Conservation (phyloP, 805 yeast genomes). For the Pichia nakasei region DNA sequence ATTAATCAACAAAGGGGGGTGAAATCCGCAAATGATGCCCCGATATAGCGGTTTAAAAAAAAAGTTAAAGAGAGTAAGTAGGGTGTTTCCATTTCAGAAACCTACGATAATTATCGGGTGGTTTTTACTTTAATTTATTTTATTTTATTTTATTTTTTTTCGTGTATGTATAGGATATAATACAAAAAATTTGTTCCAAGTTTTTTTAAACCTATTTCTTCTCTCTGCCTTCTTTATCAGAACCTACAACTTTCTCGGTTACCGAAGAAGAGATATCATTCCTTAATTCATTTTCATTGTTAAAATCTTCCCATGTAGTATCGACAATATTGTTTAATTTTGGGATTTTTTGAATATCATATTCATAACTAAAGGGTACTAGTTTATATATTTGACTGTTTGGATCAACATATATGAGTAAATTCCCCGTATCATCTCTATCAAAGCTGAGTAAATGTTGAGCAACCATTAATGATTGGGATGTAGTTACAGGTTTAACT, state of each 20-base stretch:
- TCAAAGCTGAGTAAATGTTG: constrained; percentile 8
- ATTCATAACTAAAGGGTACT: constrained; percentile 17
- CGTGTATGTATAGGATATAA: too few species aligned
- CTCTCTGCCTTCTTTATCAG: background rate
- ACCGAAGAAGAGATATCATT: background rate
- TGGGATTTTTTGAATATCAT: constrained; percentile 8
- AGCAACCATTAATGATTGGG: constrained; percentile 10
- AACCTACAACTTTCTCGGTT: background rate
- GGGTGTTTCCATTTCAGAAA: too few species aligned
- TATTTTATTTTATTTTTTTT: too few species aligned
- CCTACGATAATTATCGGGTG: too few species aligned
- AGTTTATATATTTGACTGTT: constrained; percentile 7
- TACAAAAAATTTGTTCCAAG: too few species aligned
- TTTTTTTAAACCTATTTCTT: background rate
- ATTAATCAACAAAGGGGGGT: too few species aligned
- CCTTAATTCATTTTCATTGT: background rate
- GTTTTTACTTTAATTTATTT: too few species aligned
- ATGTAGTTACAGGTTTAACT: constrained; percentile 11
- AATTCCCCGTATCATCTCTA: constrained; percentile 12
- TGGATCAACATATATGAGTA: constrained; percentile 12
- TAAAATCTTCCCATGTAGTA: constrained; percentile 3
- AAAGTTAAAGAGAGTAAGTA: too few species aligned
- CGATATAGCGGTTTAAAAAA: too few species aligned
- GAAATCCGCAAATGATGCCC: too few species aligned
- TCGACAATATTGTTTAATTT: constrained; percentile 1